Conservation (phyloP, 116 monocot genomes). For the Cymodocea nodosa region DNA sequence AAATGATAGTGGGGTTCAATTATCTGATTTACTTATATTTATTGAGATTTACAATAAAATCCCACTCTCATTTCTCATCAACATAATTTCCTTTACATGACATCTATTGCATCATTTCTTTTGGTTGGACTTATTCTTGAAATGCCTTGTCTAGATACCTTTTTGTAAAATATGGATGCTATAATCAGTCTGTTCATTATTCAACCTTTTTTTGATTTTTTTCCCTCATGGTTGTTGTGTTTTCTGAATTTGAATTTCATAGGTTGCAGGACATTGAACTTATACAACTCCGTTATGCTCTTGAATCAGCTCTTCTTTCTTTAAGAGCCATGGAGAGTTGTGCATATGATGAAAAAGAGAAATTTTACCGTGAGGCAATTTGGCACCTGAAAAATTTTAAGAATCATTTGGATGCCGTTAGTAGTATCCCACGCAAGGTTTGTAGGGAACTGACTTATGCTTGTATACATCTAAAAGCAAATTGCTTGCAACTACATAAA, state of each 20-base stretch:
- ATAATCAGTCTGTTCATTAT: not conserved
- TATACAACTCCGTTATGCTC: slow-evolving; percentile 78
- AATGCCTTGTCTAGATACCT: no score
- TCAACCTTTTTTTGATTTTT: not conserved
- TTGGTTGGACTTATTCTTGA: no score
- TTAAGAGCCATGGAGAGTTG: slow-evolving; percentile 55
- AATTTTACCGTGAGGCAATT: slow-evolving; percentile 37
- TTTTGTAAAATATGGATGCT: no score
- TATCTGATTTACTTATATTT: no score
- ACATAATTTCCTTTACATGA: no score
- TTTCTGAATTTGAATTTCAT: slow-evolving; percentile 6
- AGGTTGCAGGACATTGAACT: slow-evolving; percentile 89
- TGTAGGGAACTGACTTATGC: not conserved
- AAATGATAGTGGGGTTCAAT: no score
- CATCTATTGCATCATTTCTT: no score
- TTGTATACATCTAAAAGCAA: not conserved
- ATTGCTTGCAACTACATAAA: no score
- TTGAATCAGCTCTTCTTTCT: slow-evolving; percentile 73
- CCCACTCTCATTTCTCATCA: no score
- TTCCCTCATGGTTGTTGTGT: not conserved
- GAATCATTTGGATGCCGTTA: slow-evolving; percentile 69
- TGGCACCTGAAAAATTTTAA: slow-evolving; percentile 56
- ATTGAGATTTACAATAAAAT: no score
- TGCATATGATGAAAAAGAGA: slow-evolving; percentile 24
- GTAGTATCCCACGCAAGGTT: slow-evolving; percentile 62